Evolutionary conservation across 129 eudicot genomes (phyloP), one percentile per base, ranked within the genome.

Genomic region (Smallanthus sonchifolius): DNA sequence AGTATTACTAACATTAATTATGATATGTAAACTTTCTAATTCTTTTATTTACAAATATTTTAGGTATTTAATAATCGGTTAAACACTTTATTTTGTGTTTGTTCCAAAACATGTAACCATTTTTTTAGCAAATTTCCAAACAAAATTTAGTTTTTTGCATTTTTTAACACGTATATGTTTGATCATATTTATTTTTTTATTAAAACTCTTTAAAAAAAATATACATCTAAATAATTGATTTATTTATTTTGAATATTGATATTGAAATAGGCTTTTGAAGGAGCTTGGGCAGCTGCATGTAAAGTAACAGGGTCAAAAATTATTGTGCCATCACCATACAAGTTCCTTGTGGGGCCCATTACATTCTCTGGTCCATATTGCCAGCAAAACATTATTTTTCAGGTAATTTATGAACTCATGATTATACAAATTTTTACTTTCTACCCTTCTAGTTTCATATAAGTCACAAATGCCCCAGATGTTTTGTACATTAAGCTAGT

Each of bases 261-360:
- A 6, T 57, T 60, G 13, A 45, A 35, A 60, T 86, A 92, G 96
- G 96, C 97, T 28, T 88, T 92, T 61, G 75, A 89, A 79, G 88
- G 89, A 51, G 96, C 94, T 70, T 92, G 97, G 97, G 87, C 93
- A n/a, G 85, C 89, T 70, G 96, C 97, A 72, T 92, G 97, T 80
- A 85, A 92, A 71, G 86, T 85, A 59, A 79, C 86, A 56, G 89
- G 89, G 37, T 89, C 97, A 17, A 83, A 81, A 66, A 71, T 92
- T 1, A 72, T 89, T 19, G 87, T 92, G 16, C 96, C 97, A 73
- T 77, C 94, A 72, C 74, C 83, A 70, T 82, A 85, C 73, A 65
- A 55, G n/a, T 92, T 92, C 78, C 91, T 87, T 37, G 73, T 89
- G 59, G 93, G 96, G 8, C 97, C 97, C 82, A 84, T 89, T 45